These are phyloP conservation scores for Lasiosphaeris hirsuta DNA, from an alignment of 495 filamentous ascomycete species.

Conservation along the genomic window DNA sequence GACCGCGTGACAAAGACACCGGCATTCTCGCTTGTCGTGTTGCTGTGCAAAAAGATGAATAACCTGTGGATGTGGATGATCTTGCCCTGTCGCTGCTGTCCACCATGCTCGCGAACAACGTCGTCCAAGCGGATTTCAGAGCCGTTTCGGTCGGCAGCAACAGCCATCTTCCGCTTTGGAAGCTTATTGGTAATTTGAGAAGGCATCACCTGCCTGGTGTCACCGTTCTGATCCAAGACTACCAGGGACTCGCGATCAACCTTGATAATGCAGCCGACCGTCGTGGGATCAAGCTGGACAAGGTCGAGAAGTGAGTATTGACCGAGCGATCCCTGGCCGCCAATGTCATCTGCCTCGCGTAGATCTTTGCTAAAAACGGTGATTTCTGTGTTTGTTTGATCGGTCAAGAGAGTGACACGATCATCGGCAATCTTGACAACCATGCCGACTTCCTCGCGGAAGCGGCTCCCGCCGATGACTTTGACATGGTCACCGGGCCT, in stretches of 20 bases:
- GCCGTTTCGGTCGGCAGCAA: slow-evolving; percentile 89
- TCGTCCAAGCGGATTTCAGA: slow-evolving; percentile 91
- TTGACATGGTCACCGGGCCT: slow-evolving; percentile 95
- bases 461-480: slow-evolving; percentile 92
- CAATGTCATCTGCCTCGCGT: slow-evolving; percentile 85
- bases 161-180: slow-evolving; percentile 70
- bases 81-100: slow-evolving; percentile 78
- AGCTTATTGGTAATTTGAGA: slow-evolving; percentile 89
- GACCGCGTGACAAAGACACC: slow-evolving; percentile 88
- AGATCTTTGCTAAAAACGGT: slow-evolving; percentile 98
- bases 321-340: slow-evolving; percentile 70
- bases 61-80: slow-evolving; percentile 91
- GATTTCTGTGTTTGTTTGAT: slow-evolving; percentile 87
- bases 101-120: slow-evolving; percentile 83
- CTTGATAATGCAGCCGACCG: slow-evolving; percentile 89
- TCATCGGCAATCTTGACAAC: slow-evolving; percentile 90
- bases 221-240: slow-evolving; percentile 86
- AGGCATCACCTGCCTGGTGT: slow-evolving; percentile 74
- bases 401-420: slow-evolving; percentile 84
- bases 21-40: slow-evolving; percentile 79
- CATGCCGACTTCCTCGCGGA: slow-evolving; percentile 92
- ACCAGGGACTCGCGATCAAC: slow-evolving; percentile 90
- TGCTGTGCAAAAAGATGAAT: slow-evolving; percentile 81
- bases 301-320: slow-evolving; percentile 90
- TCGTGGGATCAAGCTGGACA: slow-evolving; percentile 88